These are phyloP conservation scores for Aspergillus ibericus DNA, from an alignment of 2,329 filamentous ascomycete species.

Conservation along the genomic window DNA sequence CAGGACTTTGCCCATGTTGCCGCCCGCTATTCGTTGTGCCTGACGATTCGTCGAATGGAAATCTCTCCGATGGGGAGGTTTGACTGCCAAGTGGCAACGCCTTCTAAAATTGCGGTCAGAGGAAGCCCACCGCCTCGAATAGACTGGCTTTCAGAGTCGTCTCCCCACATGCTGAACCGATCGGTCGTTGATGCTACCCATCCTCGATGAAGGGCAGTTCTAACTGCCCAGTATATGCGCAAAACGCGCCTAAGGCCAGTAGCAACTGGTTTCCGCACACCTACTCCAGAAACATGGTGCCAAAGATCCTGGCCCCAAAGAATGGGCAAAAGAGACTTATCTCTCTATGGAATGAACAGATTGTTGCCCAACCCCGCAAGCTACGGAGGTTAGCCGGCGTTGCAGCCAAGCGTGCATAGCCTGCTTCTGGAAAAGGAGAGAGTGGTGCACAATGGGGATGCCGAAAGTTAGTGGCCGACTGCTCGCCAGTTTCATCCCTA, in stretches of 20 bases:
- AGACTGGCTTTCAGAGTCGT: constrained; percentile 6
- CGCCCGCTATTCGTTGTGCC: background rate
- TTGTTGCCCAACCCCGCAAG: constrained; percentile 28
- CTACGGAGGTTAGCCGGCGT: constrained; percentile 1
- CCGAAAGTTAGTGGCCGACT: background rate
- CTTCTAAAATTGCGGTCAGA: constrained; percentile 29
- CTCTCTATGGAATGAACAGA: background rate
- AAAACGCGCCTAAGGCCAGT: constrained; percentile 11
- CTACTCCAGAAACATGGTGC: background rate
- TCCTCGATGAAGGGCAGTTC: background rate
- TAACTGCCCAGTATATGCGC: constrained; percentile 3
- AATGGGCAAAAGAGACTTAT: background rate
- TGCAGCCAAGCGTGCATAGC: background rate
- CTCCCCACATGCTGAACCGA: constrained; percentile 6
- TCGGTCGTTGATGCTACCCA: background rate
- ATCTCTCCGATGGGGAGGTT: constrained; percentile 8
- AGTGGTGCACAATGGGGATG: background rate
- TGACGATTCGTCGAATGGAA: constrained; percentile 6
- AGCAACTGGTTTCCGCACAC: background rate
- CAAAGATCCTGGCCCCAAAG: constrained; percentile 1
- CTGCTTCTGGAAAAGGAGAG: background rate
- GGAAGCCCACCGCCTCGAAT: constrained; percentile 20
- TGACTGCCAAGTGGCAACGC: constrained; percentile 19
- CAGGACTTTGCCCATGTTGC: background rate
- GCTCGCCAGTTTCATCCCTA: background rate